phyloP scores from a whole-genome alignment of 345 rosid genomes.

The Alliaria petiolata region DNA sequence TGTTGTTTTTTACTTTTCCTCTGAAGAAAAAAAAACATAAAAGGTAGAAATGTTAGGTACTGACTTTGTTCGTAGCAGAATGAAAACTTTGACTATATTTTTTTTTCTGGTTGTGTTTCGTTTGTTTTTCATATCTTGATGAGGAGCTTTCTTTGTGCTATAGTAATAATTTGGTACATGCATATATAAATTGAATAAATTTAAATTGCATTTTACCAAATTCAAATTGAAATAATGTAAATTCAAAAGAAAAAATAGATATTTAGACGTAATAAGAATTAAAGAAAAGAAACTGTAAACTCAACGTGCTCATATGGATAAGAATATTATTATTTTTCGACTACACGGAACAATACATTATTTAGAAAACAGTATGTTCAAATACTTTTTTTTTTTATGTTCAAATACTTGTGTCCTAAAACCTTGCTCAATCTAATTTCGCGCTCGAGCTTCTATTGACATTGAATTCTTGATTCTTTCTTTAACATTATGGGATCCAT shows the following conservation, averaged over 20 bases:
- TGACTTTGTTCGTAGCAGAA: constrained; percentile 29
- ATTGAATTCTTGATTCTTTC: neutral
- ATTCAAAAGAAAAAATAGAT: neutral
- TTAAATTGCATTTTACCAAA: neutral
- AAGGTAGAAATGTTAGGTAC: constrained; percentile 25
- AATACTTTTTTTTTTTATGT: too few relatives aligned
- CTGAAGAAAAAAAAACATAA: neutral
- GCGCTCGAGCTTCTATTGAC: neutral
- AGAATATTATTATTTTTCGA: neutral
- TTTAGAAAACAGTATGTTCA: neutral
- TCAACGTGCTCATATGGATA: neutral
- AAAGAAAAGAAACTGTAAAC: neutral
- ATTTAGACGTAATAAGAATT: neutral
- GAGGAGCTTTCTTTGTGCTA: neutral
- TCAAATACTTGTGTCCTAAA: neutral
- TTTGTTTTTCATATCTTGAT: neutral
- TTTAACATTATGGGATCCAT: neutral
- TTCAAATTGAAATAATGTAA: neutral
- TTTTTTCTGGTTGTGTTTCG: neutral
- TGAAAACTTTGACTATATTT: constrained; percentile 32
- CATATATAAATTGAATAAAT: neutral
- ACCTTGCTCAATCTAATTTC: neutral
- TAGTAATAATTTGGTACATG: neutral
- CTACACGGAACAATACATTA: neutral
- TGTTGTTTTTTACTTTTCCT: neutral